Evolutionary conservation across 2,329 filamentous ascomycete species (phyloP).

Genomic region (Penicillium sp.): DNA sequence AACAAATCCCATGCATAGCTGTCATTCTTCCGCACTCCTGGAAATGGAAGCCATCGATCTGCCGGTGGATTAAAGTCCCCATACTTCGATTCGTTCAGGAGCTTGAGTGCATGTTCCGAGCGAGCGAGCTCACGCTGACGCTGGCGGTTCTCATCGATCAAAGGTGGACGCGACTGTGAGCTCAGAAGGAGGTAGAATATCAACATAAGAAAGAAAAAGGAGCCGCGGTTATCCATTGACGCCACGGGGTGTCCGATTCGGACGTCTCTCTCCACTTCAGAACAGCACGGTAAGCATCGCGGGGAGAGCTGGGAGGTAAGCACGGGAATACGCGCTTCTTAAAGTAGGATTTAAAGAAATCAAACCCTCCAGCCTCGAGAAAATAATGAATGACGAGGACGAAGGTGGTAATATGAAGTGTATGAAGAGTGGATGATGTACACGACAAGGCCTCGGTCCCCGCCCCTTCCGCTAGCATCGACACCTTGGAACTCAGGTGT

Average conservation of each 20-base stretch:
- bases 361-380: neutral
- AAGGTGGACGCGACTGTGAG: constrained; percentile 45
- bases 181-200: constrained; percentile 55
- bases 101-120: constrained; percentile 52
- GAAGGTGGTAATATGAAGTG: constrained; percentile 8
- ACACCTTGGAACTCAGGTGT: constrained; percentile 14
- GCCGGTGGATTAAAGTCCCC: constrained; percentile 51
- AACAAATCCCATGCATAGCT: constrained; percentile 77
- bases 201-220: constrained; percentile 51
- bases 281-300: constrained; percentile 28
- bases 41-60: constrained; percentile 64
- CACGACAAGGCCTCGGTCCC: constrained; percentile 20
- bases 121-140: constrained; percentile 51
- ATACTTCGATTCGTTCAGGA: constrained; percentile 53
- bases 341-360: constrained; percentile 7
- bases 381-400: constrained; percentile 26
- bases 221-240: constrained; percentile 50
- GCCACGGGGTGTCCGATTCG: constrained; percentile 27
- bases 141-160: constrained; percentile 43
- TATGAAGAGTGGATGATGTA: constrained; percentile 25
- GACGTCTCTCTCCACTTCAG: constrained; percentile 19
- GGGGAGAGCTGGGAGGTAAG: constrained; percentile 8
- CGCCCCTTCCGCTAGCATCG: constrained; percentile 18
- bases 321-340: neutral
- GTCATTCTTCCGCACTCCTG: constrained; percentile 73